These are phyloP conservation scores for Fusarium pseudograminearum DNA, from an alignment of 2,329 filamentous ascomycete species.

Conservation along the genomic window DNA sequence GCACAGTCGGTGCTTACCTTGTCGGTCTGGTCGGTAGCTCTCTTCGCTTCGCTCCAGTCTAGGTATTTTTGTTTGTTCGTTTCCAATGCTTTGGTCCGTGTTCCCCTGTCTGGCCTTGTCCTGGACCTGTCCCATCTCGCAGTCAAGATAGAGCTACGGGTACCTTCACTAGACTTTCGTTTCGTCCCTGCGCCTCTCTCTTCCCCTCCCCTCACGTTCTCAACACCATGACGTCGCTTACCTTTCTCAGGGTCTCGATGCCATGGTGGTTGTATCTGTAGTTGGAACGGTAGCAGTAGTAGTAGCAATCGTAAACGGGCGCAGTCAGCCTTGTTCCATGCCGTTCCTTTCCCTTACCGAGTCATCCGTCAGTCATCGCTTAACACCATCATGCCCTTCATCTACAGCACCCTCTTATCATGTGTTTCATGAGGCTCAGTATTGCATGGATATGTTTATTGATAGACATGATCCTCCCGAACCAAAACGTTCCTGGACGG, in stretches of 20 bases:
- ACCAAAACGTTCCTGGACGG: conserved; percentile 8
- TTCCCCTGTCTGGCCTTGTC: conserved; percentile 16
- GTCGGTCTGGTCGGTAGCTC: not conserved
- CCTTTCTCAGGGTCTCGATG: conserved; percentile 23
- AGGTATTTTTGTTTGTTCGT: conserved; percentile 20
- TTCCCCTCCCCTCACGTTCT: not conserved
- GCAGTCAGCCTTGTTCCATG: conserved; percentile 17
- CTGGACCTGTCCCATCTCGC: conserved; percentile 8
- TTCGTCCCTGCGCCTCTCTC: conserved; percentile 8
- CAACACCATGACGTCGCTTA: conserved; percentile 33
- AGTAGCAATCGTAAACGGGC: conserved; percentile 30
- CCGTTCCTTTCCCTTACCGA: conserved; percentile 2
- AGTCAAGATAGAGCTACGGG: conserved; percentile 41
- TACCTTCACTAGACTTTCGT: conserved; percentile 7
- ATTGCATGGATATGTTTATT: conserved; percentile 16
- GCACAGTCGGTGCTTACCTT: not conserved
- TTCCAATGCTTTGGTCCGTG: conserved; percentile 29
- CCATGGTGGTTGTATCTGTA: conserved; percentile 24
- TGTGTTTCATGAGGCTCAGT: not conserved
- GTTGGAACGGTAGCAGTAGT: conserved; percentile 25
- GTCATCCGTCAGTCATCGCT: conserved; percentile 20
- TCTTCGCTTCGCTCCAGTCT: conserved; percentile 14
- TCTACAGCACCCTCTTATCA: not conserved
- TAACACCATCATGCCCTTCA: not conserved
- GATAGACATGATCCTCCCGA: conserved; percentile 25